phyloP scores from a whole-genome alignment of 345 rosid species.

The Turnera subulata region DNA sequence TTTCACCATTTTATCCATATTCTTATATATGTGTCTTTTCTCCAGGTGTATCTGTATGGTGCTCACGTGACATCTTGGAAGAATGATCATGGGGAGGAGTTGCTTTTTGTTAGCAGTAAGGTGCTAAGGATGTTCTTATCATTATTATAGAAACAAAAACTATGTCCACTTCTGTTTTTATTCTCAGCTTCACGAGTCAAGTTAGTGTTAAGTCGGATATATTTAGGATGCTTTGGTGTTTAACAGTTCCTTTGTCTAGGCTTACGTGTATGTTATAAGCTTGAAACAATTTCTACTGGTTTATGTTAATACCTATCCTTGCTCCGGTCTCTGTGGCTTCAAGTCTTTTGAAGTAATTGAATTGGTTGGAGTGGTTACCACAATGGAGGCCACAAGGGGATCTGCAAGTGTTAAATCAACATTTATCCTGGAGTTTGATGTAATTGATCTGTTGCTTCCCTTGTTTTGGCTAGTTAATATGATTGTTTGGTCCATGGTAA shows the following conservation, averaged over 20 bases:
- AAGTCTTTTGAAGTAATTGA: too few relatives aligned
- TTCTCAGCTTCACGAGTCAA: background rate
- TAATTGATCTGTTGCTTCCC: background rate
- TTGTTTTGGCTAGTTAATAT: too few relatives aligned
- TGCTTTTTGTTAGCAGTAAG: conserved; percentile 74
- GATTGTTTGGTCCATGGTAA: too few relatives aligned
- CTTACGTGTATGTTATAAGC: background rate
- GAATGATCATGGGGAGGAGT: conserved; percentile 84
- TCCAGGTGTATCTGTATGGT: conserved; percentile 81
- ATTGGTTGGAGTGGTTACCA: too few relatives aligned
- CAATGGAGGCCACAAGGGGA: too few relatives aligned
- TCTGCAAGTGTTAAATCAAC: too few relatives aligned
- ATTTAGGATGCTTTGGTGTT: background rate
- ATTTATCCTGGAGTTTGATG: background rate
- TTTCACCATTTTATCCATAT: background rate
- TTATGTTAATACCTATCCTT: too few relatives aligned
- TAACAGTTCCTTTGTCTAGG: background rate
- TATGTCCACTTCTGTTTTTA: too few relatives aligned
- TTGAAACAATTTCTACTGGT: background rate
- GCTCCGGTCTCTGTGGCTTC: too few relatives aligned
- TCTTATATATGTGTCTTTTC: conserved; percentile 3
- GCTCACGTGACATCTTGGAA: conserved; percentile 96
- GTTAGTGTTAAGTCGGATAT: background rate
- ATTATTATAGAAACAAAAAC: background rate
- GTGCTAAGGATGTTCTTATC: conserved; percentile 22